Evolutionary conservation across 768 basidiomycete genomes (phyloP).

Genomic region (Podaxis sp.): DNA sequence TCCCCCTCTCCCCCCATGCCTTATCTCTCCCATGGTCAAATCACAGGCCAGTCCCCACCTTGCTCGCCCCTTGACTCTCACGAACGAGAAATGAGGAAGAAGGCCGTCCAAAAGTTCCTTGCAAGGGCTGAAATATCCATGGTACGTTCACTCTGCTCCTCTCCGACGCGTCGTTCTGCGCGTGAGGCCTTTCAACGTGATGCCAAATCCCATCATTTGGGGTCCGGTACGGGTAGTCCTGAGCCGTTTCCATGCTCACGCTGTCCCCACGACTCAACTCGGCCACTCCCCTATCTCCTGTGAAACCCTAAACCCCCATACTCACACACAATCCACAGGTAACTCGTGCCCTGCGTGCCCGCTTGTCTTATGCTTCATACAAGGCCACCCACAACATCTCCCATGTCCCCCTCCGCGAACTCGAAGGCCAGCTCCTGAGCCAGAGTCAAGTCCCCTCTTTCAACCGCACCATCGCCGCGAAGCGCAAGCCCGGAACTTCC

Average conservation of each 20-base stretch:
- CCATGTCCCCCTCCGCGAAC: conserved; percentile 60
- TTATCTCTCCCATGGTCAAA: conserved; percentile 47
- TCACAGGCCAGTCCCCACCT: conserved; percentile 31
- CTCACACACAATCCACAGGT: conserved; percentile 47
- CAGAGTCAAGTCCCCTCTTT: conserved; percentile 38
- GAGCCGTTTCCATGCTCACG: conserved; percentile 9
- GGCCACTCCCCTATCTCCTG: conserved; percentile 15
- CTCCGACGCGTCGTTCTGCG: conserved; percentile 45
- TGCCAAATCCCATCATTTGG: conserved; percentile 16
- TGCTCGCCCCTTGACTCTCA: conserved; percentile 32
- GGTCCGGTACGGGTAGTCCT: conserved; percentile 11
- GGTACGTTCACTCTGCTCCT: conserved; percentile 45
- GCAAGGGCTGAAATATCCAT: conserved; percentile 77
- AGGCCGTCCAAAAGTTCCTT: conserved; percentile 69
- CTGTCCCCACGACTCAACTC: conserved; percentile 12
- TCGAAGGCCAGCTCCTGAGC: conserved; percentile 55
- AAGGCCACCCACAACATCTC: conserved; percentile 75
- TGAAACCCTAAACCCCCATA: conserved; percentile 30
- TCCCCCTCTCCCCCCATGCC: conserved; percentile 74
- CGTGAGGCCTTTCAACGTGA: conserved; percentile 19
- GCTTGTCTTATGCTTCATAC: conserved; percentile 80
- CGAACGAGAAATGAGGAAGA: conserved; percentile 60
- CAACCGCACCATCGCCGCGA: conserved; percentile 52
- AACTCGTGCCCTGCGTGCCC: conserved; percentile 74
- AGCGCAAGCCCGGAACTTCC: conserved; percentile 45